phyloP scores from a whole-genome alignment of 2,329 filamentous ascomycete species.

The Magnaporthiopsis incrustans region DNA sequence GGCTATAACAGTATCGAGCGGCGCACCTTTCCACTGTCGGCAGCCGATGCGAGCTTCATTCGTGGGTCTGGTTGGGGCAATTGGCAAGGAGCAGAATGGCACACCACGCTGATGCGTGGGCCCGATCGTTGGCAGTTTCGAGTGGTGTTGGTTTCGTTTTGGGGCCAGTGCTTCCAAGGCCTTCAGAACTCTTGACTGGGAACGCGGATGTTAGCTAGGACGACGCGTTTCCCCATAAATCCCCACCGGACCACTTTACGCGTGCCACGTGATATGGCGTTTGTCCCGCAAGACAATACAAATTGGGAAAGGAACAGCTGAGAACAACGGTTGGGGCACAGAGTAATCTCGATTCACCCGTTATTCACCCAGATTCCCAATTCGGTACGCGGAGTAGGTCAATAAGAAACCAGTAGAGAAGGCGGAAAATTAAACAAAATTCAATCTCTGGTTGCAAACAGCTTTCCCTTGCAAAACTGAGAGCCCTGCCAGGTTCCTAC shows the following conservation, averaged over 20 bases:
- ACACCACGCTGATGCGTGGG: too few relatives aligned
- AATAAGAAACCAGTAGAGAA: too few relatives aligned
- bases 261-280: slow-evolving; percentile 3
- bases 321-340: too few relatives aligned
- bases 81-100: not conserved
- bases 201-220: not conserved
- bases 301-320: not conserved
- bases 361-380: too few relatives aligned
- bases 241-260: not conserved
- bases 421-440: too few relatives aligned
- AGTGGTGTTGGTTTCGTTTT: not conserved
- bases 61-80: not conserved
- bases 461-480: not conserved
- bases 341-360: too few relatives aligned
- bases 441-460: not conserved
- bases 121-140: not conserved
- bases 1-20: not conserved
- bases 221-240: not conserved
- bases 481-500: not conserved
- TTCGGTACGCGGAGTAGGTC: too few relatives aligned
- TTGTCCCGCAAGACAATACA: not conserved
- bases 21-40: not conserved
- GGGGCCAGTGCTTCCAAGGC: not conserved
- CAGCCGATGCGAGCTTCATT: not conserved
- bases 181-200: too few relatives aligned